A percentile compares a stretch with the other conserved stretches of the same genome.
These are phyloP conservation scores for Crithidia thermophila DNA, from an alignment of 208 protist genomes.

Conservation along the genomic window DNA sequence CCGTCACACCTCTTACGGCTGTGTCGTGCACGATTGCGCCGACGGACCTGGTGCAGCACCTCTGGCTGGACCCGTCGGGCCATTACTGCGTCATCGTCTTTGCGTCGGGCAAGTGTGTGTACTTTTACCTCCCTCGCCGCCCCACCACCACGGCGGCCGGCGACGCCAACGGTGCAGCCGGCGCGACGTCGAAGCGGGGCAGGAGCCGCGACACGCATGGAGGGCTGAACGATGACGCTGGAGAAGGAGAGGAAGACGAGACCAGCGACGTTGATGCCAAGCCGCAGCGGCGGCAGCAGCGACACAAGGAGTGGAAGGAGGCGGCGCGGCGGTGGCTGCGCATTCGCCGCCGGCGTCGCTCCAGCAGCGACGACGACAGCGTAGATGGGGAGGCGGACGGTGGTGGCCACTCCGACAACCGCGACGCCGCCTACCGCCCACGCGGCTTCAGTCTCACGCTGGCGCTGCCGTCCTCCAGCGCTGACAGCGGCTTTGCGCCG, in stretches of 20 bases:
- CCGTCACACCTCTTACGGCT: neutral
- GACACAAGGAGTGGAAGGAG: slow-evolving; percentile 15
- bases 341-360: neutral
- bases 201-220: neutral
- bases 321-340: slow-evolving; percentile 27
- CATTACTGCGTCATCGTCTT: slow-evolving; percentile 56
- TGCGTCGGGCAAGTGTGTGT: slow-evolving; percentile 41
- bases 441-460: slow-evolving; percentile 32
- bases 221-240: slow-evolving; percentile 2
- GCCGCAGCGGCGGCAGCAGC: slow-evolving; percentile 10
- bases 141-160: neutral
- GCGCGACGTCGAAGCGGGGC: neutral
- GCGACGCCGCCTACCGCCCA: slow-evolving; percentile 13
- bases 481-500: neutral
- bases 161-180: neutral
- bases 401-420: neutral
- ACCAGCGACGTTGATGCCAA: neutral
- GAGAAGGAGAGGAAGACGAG: neutral
- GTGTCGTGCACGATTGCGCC: slow-evolving; percentile 25
- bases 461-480: neutral
- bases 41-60: slow-evolving; percentile 31
- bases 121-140: slow-evolving; percentile 43
- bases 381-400: neutral
- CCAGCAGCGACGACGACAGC: neutral
- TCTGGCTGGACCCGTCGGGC: slow-evolving; percentile 51